Percentiles rank a stretch among this genome's conserved stretches.
These are phyloP conservation scores for Tuber brumale DNA, from an alignment of 495 filamentous ascomycete genomes.

Conservation along the genomic window DNA sequence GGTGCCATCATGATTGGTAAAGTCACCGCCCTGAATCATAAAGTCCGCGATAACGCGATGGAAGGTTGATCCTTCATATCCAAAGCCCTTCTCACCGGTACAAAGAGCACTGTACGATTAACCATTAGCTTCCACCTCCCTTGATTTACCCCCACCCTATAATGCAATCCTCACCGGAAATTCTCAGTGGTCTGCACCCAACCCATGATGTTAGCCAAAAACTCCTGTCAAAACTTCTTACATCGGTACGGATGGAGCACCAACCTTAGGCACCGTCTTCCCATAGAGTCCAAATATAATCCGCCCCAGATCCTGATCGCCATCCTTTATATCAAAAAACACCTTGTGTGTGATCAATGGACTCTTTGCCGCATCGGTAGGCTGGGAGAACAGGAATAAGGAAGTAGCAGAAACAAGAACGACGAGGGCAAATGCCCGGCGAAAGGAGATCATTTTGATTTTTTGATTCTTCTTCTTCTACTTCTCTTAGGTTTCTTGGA, in stretches of 20 bases:
- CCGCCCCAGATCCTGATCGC: conserved; percentile 72
- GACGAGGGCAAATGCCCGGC: conserved; percentile 45
- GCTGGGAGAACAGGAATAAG: conserved; percentile 61
- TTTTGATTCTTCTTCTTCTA: background rate
- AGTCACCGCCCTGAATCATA: conserved; percentile 99
- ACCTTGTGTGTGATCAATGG: conserved; percentile 97
- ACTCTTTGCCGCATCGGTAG: conserved; percentile 69
- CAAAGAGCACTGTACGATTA: conserved; percentile 61
- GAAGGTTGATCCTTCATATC: conserved; percentile 91
- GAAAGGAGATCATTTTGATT: background rate
- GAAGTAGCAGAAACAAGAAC: conserved; percentile 66
- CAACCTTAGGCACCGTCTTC: conserved; percentile 88
- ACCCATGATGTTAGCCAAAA: conserved; percentile 18
- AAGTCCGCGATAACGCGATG: conserved; percentile 98
- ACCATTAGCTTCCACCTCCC: background rate
- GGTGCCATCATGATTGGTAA: conserved; percentile 91
- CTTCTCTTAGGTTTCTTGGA: background rate
- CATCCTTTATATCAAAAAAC: conserved; percentile 91
- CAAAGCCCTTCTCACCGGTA: conserved; percentile 94
- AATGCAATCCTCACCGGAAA: conserved; percentile 57
- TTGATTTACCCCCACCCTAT: background rate
- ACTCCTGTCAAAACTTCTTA: background rate
- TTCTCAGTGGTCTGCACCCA: conserved; percentile 74
- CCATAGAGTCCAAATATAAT: conserved; percentile 95
- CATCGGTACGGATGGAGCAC: background rate